A percentile compares a stretch with the other conserved stretches of the same genome.
These are phyloP conservation scores for Stereocaulon alpinum DNA, from an alignment of 495 filamentous ascomycete genomes.

Conservation along the genomic window DNA sequence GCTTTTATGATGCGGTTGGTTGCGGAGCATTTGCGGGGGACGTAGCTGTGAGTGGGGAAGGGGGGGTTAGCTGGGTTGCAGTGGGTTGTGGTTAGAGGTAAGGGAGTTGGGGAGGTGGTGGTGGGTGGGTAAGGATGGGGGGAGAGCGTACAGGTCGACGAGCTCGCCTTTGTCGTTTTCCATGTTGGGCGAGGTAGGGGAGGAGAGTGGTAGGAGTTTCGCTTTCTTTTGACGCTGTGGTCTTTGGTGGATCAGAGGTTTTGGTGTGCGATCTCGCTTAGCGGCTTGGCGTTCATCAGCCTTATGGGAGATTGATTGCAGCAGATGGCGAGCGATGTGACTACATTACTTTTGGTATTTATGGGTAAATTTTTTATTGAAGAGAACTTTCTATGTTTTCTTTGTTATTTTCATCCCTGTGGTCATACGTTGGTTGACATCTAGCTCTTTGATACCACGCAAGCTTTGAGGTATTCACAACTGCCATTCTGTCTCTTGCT, in stretches of 20 bases:
- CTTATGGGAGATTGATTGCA: background rate
- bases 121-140: conserved; percentile 3
- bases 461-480: too few species aligned
- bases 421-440: too few species aligned
- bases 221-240: background rate
- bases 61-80: conserved; percentile 14
- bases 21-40: conserved; percentile 95
- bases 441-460: too few species aligned
- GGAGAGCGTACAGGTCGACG: conserved; percentile 76
- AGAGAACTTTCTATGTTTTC: too few species aligned
- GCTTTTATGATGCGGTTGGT: conserved; percentile 98
- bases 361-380: too few species aligned
- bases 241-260: background rate
- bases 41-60: conserved; percentile 54
- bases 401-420: too few species aligned
- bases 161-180: conserved; percentile 98
- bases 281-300: background rate
- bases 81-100: conserved; percentile 7
- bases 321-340: too few species aligned
- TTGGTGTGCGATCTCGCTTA: background rate
- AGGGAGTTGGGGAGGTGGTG: too few species aligned
- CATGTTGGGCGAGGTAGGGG: conserved; percentile 42
- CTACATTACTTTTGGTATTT: too few species aligned
- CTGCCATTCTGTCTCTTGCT: too few species aligned
- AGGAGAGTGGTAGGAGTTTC: background rate